These are phyloP conservation scores for Meripilus lineatus DNA, from an alignment of 1,284 basidiomycete species.

Conservation along the genomic window DNA sequence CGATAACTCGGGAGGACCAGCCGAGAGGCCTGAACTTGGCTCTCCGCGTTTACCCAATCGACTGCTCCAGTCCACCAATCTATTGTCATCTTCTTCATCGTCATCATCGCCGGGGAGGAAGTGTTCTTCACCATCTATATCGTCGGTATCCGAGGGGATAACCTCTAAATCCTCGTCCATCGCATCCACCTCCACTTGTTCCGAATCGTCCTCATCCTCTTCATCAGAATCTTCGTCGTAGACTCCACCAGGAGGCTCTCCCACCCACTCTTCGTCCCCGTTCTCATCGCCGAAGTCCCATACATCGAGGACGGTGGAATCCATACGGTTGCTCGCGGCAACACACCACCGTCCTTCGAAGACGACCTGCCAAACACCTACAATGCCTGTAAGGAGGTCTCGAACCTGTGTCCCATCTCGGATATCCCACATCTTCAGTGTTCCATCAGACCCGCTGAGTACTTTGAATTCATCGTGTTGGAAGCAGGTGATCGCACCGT, in stretches of 20 bases:
- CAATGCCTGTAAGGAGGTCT: slow-evolving; percentile 84
- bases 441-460: slow-evolving; percentile 90
- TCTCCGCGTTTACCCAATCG: slow-evolving; percentile 9
- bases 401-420: slow-evolving; percentile 78
- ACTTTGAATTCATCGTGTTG: slow-evolving; percentile 97
- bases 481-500: slow-evolving; percentile 95
- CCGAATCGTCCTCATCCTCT: slow-evolving; percentile 50
- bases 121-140: slow-evolving; percentile 36
- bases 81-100: slow-evolving; percentile 17
- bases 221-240: slow-evolving; percentile 48
- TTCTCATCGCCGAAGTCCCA: slow-evolving; percentile 81
- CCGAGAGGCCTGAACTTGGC: too few relatives aligned
- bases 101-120: slow-evolving; percentile 28
- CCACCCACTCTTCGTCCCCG: slow-evolving; percentile 48
- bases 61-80: slow-evolving; percentile 7
- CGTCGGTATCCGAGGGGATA: slow-evolving; percentile 46
- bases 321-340: slow-evolving; percentile 81
- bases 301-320: slow-evolving; percentile 76
- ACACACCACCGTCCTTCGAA: slow-evolving; percentile 92
- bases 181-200: slow-evolving; percentile 49
- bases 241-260: slow-evolving; percentile 44
- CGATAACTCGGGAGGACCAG: too few relatives aligned
- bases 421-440: slow-evolving; percentile 95
- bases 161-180: slow-evolving; percentile 64
- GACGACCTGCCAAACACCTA: slow-evolving; percentile 93